A percentile compares a stretch with the other conserved stretches of the same genome.
Conservation (phyloP, 1,139 yeast genomes). For the Pneumocystis carinii region DNA sequence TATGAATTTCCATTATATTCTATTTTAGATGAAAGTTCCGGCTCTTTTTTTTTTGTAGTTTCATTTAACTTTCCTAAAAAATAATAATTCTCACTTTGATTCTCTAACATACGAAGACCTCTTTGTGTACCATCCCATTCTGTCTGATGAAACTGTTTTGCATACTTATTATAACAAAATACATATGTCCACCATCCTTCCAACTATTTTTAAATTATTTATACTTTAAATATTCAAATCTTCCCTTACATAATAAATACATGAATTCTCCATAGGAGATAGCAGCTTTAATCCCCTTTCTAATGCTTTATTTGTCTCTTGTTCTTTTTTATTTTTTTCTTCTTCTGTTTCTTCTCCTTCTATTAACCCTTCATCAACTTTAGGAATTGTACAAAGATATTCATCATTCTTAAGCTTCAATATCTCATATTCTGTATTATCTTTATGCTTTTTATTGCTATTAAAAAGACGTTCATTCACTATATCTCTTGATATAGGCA, state of each 20-base stretch:
- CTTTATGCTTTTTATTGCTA: neutral
- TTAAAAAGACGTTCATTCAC: neutral
- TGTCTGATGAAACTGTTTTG: constrained; percentile 42
- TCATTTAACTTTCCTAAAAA: constrained; percentile 4
- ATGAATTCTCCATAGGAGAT: neutral
- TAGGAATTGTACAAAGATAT: neutral
- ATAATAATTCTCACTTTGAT: constrained; percentile 12
- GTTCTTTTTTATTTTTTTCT: neutral
- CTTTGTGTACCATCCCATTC: constrained; percentile 14
- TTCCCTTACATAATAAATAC: neutral
- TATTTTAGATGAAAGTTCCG: constrained; percentile 17
- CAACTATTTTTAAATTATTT: constrained; percentile 5
- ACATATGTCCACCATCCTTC: constrained; percentile 53
- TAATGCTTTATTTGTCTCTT: neutral
- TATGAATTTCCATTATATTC: constrained; percentile 27
- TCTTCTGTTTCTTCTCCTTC: neutral
- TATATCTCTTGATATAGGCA: neutral
- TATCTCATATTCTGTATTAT: neutral
- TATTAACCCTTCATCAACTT: neutral
- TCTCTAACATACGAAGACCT: constrained; percentile 13
- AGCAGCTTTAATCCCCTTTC: neutral
- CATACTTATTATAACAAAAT: constrained; percentile 39
- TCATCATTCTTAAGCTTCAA: neutral
- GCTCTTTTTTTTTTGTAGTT: neutral
- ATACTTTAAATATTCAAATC: neutral